Evolutionary conservation across 106 monocot species (phyloP), one percentile per base, ranked within the genome.

Genomic region (Agapanthus africanus): DNA sequence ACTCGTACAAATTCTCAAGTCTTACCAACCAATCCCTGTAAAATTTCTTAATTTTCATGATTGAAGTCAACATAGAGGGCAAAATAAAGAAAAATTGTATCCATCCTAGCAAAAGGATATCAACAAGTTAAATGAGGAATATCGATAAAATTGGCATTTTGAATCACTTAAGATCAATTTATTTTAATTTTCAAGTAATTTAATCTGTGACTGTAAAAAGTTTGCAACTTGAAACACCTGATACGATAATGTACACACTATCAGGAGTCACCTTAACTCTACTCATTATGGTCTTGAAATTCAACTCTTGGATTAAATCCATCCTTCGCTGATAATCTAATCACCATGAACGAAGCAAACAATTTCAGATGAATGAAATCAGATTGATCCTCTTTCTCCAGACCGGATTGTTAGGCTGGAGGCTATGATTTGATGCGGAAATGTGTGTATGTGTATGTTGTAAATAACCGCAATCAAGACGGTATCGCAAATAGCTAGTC

Each of bases 271-370:
- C 87, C 73, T 99, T 87, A 67, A 93, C 81, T 72, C 73, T 87
- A 14, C 75, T 82, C 21, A 90, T 77, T 30, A 93, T 86, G 37
- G 99, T 99, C 78, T 99, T 93, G 49, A 99, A 93, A 67, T 75
- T 85, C 73, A 99, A 83, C 74, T 99, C 93, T 59, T 99, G 99
- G 59, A 99, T 90, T 50, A 99, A 63, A 38, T 99, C 99, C 36
- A 99, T 68, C 41, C 99, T 84, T 66, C 78, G 74, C 21, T 69
- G 82, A 40, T 85, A 85, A 72, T 74, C 88, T 89, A 63, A 57
- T 37, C 3, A 70, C 36, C 32, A 66, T 18, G 3, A 11, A 28
- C 26, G 11, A 23, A 39, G 2, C 40, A 28, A 66, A 42, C 0
- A 64, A 31, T 0, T 36, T 21, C 14, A 63, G 15, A 34, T 39